Evolutionary conservation across 768 basidiomycete species (phyloP).

Genomic region (Russula virescens): DNA sequence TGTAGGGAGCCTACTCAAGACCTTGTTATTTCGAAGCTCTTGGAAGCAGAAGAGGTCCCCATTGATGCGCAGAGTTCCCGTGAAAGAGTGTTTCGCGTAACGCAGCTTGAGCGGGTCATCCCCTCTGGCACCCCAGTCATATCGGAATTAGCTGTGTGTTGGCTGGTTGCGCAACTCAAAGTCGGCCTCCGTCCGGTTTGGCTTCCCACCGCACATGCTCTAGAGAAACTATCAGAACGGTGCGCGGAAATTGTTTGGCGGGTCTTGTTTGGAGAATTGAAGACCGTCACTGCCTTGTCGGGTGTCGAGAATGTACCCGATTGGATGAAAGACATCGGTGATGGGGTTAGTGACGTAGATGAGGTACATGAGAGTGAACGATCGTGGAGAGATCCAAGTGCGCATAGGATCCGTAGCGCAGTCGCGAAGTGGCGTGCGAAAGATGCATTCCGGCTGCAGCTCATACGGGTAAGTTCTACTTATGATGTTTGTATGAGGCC

Average conservation of each 20-base stretch:
- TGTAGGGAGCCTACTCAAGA: constrained; percentile 37
- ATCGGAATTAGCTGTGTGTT: constrained; percentile 60
- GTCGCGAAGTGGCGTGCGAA: constrained; percentile 45
- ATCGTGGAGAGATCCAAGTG: constrained; percentile 71
- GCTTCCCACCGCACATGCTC: constrained; percentile 68
- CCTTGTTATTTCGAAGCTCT: constrained; percentile 57
- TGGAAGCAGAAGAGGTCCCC: constrained; percentile 76
- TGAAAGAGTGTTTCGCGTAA: constrained; percentile 76
- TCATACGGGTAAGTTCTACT: constrained; percentile 32
- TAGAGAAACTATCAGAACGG: constrained; percentile 46
- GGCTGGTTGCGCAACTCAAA: constrained; percentile 85
- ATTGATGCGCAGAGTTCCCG: constrained; percentile 76
- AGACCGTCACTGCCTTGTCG: constrained; percentile 28
- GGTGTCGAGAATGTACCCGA: constrained; percentile 25
- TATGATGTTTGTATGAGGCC: background rate
- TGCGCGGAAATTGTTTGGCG: constrained; percentile 71
- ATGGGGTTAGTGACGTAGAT: constrained; percentile 28
- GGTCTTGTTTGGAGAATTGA: constrained; percentile 59
- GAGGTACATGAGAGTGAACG: constrained; percentile 60
- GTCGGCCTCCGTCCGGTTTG: constrained; percentile 90
- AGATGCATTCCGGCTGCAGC: constrained; percentile 30
- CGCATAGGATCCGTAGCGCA: constrained; percentile 50
- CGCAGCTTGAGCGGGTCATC: constrained; percentile 59
- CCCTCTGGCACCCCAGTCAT: constrained; percentile 48
- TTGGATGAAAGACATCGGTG: constrained; percentile 25